Evolutionary conservation across 352 stramenopile species (phyloP), one percentile per base, ranked within the genome.

Genomic region (Chrysophaeum taylorii): DNA sequence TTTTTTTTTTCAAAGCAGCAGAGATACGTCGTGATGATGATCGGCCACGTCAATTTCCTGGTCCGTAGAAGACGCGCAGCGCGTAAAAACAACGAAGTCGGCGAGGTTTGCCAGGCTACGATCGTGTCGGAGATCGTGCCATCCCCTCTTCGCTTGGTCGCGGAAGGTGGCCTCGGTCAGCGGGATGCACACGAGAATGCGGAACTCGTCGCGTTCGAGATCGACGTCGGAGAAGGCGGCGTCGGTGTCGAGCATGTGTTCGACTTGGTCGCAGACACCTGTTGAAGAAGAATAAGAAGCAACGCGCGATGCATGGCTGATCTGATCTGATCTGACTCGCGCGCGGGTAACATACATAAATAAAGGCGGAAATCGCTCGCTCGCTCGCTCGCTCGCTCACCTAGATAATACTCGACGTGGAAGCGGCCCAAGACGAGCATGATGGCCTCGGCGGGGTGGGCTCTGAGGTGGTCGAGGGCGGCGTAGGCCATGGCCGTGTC

Each of bases 161-260:
- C 9, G 5, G 25, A 60, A 60, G 18, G 48, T 9, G 18, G 5
- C 7, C 5, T 4, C 48, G 5, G n/a, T 25, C 48, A 60, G n/a
- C 48, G 52, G 52, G 27, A 63, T 7, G 52, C 25, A 35, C 27
- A 63, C 52, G 27, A 63, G 12, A 2, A 38, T 25, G 5, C 52
- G 52, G 33, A 63, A 63, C 52, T 63, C 52, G 52, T 63, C 52
- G 25, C 52, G 25, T 2, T 63, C n/a, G n/a, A n/a, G n/a, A n/a
- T n/a, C 52, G 15, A 63, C 14, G 7, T 25, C 5, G 27, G 14
- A 15, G 52, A 39, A 63, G 50, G n/a, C 16, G 27, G 21, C 52
- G 52, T 12, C 25, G 27, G 9, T 15, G 27, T 63, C 25, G 52
- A 4, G 12, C 7, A 41, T 41, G 27, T 63, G 25, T 12, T 38